phyloP scores from a whole-genome alignment of 352 stramenopile genomes.

The Elongisporangium senticosum region DNA sequence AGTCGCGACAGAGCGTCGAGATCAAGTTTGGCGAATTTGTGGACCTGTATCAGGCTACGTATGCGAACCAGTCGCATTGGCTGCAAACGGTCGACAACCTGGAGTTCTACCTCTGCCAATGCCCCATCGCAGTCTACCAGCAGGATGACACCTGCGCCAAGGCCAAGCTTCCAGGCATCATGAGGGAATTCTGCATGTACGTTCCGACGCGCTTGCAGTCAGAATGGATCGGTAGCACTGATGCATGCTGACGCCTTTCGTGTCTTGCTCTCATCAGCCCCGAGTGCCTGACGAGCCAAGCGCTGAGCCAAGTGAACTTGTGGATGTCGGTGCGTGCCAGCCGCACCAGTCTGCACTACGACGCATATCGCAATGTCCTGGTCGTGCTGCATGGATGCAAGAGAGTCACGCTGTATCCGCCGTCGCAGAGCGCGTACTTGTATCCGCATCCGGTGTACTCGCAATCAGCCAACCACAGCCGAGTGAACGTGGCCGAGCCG shows the following conservation, averaged over 20 bases:
- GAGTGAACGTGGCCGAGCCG: slow-evolving; percentile 38
- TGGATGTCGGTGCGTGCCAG: slow-evolving; percentile 67
- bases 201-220: neutral
- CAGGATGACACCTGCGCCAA: slow-evolving; percentile 37
- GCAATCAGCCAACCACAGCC: slow-evolving; percentile 77
- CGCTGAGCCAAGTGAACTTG: slow-evolving; percentile 78
- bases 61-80: slow-evolving; percentile 45
- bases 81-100: slow-evolving; percentile 61
- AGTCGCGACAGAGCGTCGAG: slow-evolving; percentile 56
- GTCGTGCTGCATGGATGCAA: slow-evolving; percentile 70
- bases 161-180: slow-evolving; percentile 40
- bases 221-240: slow-evolving; percentile 1
- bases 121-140: slow-evolving; percentile 53
- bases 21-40: slow-evolving; percentile 83
- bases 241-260: neutral
- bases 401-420: slow-evolving; percentile 62
- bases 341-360: slow-evolving; percentile 72
- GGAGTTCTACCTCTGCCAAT: slow-evolving; percentile 82
- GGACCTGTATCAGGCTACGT: slow-evolving; percentile 53
- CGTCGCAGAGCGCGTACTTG: slow-evolving; percentile 42
- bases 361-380: slow-evolving; percentile 77
- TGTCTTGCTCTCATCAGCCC: slow-evolving; percentile 22
- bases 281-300: slow-evolving; percentile 20
- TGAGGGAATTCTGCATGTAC: slow-evolving; percentile 59
- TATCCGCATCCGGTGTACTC: slow-evolving; percentile 59